These are phyloP conservation scores for Dendrobium chrysotoxum DNA, from an alignment of 106 monocot genomes.

Conservation along the genomic window DNA sequence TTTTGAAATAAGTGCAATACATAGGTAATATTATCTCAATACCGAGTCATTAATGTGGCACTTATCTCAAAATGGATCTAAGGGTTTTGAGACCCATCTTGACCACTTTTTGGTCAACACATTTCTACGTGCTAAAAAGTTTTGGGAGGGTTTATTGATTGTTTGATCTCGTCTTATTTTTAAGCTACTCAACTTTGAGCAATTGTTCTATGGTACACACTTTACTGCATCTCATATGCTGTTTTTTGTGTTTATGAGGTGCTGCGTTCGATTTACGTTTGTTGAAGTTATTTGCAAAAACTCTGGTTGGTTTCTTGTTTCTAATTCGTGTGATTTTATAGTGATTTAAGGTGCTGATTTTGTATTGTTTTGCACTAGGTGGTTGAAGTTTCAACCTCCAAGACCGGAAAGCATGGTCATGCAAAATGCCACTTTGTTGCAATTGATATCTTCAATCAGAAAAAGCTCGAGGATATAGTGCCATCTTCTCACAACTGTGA, in stretches of 20 bases:
- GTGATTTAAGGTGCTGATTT: neutral
- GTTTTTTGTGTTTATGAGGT: neutral
- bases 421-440: constrained; percentile 36
- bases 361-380: constrained; percentile 7
- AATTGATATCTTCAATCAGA: constrained; percentile 25
- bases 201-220: too few relatives aligned
- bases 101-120: too few relatives aligned
- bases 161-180: too few relatives aligned
- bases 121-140: too few relatives aligned
- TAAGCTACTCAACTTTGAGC: too few relatives aligned
- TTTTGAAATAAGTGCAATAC: neutral
- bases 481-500: constrained; percentile 37
- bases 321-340: neutral
- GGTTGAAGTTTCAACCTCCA: constrained; percentile 29
- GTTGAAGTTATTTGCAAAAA: neutral
- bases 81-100: too few relatives aligned
- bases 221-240: neutral
- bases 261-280: neutral
- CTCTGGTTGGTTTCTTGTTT: neutral
- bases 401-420: constrained; percentile 32
- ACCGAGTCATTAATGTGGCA: too few relatives aligned
- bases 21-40: too few relatives aligned
- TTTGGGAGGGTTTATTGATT: too few relatives aligned
- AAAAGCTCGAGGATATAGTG: constrained; percentile 38
- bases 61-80: too few relatives aligned